Evolutionary conservation across 352 stramenopile genomes (phyloP), one percentile per base, ranked within the genome.

Genomic region (Ophiocytium majus): DNA sequence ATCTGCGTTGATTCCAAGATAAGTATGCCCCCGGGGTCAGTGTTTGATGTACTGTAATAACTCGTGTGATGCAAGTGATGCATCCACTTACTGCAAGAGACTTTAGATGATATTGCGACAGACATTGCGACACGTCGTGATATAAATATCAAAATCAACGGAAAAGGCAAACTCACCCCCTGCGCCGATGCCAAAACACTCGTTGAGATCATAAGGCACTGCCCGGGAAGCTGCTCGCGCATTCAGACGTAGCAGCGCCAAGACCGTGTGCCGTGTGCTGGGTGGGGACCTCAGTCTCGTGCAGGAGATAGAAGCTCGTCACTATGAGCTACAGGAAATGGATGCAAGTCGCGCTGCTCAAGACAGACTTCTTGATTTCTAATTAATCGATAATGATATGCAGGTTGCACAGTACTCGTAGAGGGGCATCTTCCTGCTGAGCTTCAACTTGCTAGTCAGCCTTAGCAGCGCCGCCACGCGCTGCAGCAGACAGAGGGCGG

Each of bases 111-210:
- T 57, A 14, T 14, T 57, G 43, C 5, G 43, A 14, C 5, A 14
- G 43, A 14, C 43, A 57, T 14, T 57, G 5, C 43, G 14, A 14
- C 43, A 57, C 43, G 43, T 57, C 5, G 5, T 5, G 43, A 57
- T n/a, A n/a, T n/a, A n/a, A n/a, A n/a, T n/a, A n/a, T n/a, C n/a
- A n/a, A n/a, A 66, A 66, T 76, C 64, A 76, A 76, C 64, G 64
- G 64, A 17, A 76, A 76, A 76, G 64, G 64, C 34, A 76, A 76
- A 76, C 64, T 17, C 64, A 76, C 64, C 5, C 64, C 64, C 31
- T 34, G 31, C 10, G 64, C 64, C 10, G 5, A 5, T 5, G 64
- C 64, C 17, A 5, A 17, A 37, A 17, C 10, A 5, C 17, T 76
- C 5, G 64, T 76, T 17, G 64, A 76, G 64, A 17, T 76, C 31